Conservation (phyloP, 768 basidiomycete genomes). For the Fibroporia radiculosa region DNA sequence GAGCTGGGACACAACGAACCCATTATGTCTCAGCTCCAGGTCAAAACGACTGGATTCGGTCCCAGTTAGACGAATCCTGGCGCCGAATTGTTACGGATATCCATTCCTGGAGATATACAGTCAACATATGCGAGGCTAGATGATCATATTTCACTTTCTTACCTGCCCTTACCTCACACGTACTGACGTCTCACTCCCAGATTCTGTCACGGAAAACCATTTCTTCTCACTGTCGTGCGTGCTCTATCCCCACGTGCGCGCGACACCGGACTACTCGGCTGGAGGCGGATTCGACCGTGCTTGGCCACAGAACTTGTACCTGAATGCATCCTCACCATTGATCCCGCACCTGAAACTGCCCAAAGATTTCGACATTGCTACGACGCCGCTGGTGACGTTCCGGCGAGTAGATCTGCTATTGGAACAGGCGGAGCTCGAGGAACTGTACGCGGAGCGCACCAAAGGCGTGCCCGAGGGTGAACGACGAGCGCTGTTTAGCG, state of each 20-base stretch:
- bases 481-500: conserved; percentile 37
- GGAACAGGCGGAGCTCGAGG: conserved; percentile 37
- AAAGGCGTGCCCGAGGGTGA: neutral
- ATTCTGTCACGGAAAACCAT: conserved; percentile 66
- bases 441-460: conserved; percentile 22
- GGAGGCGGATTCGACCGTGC: conserved; percentile 51
- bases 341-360: conserved; percentile 38
- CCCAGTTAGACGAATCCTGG: no score
- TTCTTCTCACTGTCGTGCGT: conserved; percentile 68
- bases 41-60: no score
- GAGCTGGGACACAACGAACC: no score
- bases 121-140: no score
- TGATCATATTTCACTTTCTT: no score
- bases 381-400: conserved; percentile 59
- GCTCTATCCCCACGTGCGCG: conserved; percentile 58
- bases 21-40: no score
- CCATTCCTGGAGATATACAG: no score
- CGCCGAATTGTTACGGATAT: no score
- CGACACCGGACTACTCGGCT: conserved; percentile 52
- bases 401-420: conserved; percentile 56
- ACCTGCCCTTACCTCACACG: no score
- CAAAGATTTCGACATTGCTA: conserved; percentile 41
- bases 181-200: conserved; percentile 28
- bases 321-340: conserved; percentile 48
- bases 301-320: conserved; percentile 59